Percentiles rank a stretch among this genome's conserved stretches.
Conservation (phyloP, 2,329 filamentous ascomycete species). For the Magnaporthiopsis rhizophila region DNA sequence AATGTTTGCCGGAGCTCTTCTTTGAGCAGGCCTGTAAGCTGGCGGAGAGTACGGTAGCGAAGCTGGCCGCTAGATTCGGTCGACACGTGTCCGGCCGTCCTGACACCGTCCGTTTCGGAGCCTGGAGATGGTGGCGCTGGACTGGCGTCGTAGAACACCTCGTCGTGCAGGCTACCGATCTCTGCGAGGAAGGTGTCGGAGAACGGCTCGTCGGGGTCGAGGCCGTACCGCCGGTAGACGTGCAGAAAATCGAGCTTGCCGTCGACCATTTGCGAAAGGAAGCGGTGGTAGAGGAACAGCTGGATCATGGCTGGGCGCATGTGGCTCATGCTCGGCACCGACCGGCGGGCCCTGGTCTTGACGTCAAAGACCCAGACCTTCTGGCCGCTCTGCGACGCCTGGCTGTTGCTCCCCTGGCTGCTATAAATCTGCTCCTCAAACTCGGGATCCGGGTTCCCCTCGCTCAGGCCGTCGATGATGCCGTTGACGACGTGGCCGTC, state of each 20-base stretch:
- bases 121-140: constrained; percentile 2
- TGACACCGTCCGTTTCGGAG: constrained; percentile 16
- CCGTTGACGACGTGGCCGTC: constrained; percentile 81
- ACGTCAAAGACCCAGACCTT: constrained; percentile 74
- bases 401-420: constrained; percentile 23
- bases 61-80: constrained; percentile 25
- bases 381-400: constrained; percentile 10
- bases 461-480: constrained; percentile 79
- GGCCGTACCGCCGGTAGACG: constrained; percentile 63
- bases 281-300: constrained; percentile 79
- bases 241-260: constrained; percentile 60
- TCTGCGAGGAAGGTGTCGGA: constrained; percentile 74
- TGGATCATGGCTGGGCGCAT: constrained; percentile 76
- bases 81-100: constrained; percentile 21
- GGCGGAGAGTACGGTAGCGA: constrained; percentile 39
- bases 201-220: constrained; percentile 59
- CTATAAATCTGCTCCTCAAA: constrained; percentile 53
- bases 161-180: constrained; percentile 60
- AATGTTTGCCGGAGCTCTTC: constrained; percentile 44
- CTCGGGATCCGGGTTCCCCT: constrained; percentile 63
- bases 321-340: constrained; percentile 55
- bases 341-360: constrained; percentile 68
- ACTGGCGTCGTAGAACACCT: constrained; percentile 46
- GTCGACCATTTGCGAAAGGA: constrained; percentile 69
- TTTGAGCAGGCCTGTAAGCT: constrained; percentile 37